Evolutionary conservation across 805 yeast species (phyloP).

Genomic region (Barnettozyma pratensis): DNA sequence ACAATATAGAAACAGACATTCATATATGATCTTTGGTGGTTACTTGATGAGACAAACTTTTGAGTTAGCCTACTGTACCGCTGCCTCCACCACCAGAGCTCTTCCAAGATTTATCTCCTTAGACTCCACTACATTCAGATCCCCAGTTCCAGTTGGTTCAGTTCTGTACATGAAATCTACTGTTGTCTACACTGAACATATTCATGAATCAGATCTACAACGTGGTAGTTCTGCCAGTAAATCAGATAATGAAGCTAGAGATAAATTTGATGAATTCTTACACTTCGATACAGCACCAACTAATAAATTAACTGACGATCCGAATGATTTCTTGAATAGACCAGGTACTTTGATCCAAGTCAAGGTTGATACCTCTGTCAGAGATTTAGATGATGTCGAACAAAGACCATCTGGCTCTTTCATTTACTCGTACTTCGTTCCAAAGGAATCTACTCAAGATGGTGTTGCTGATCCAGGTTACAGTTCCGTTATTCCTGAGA

Average conservation of each 20-base stretch:
- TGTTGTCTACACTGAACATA: constrained; percentile 81
- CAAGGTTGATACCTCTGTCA: constrained; percentile 77
- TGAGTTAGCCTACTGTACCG: constrained; percentile 89
- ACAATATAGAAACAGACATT: constrained; percentile 91
- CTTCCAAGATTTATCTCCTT: constrained; percentile 86
- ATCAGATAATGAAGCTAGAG: constrained; percentile 6
- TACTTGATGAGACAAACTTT: constrained; percentile 87
- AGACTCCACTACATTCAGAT: constrained; percentile 86
- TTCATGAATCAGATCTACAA: constrained; percentile 36
- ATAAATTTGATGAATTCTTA: constrained; percentile 24
- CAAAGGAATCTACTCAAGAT: constrained; percentile 41
- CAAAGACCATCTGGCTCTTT: constrained; percentile 79
- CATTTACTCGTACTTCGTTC: constrained; percentile 84
- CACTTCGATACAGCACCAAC: constrained; percentile 56
- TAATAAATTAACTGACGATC: constrained; percentile 45
- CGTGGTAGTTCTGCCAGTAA: not conserved
- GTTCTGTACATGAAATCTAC: constrained; percentile 79
- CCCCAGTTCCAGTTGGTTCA: constrained; percentile 95
- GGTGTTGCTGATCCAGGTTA: constrained; percentile 45
- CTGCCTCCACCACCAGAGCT: constrained; percentile 82
- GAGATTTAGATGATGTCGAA: constrained; percentile 55
- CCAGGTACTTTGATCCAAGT: constrained; percentile 92
- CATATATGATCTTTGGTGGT: constrained; percentile 94
- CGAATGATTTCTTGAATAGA: constrained; percentile 54
- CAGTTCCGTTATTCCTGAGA: constrained; percentile 76